Conservation (phyloP, 208 protist genomes). For the Leishmania aethiopica region DNA sequence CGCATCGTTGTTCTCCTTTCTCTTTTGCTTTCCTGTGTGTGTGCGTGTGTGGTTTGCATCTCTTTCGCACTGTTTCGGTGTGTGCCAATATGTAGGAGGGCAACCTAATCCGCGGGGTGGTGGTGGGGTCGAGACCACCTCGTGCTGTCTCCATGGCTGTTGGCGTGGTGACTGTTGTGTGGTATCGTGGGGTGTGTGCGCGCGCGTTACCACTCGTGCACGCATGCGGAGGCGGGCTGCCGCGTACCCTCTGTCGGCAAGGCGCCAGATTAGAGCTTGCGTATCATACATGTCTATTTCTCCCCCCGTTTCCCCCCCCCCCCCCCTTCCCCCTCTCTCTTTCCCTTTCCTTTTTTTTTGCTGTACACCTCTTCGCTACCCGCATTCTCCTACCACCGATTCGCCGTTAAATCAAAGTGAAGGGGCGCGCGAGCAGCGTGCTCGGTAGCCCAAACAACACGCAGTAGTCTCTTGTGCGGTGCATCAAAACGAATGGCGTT, state of each 20-base stretch:
- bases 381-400: background rate
- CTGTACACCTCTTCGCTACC: background rate
- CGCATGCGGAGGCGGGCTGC: too few species aligned
- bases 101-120: background rate
- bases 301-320: background rate
- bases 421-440: background rate
- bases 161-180: background rate
- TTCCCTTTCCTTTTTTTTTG: background rate
- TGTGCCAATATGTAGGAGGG: background rate
- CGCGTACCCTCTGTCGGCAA: background rate
- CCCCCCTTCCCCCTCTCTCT: background rate
- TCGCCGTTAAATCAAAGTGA: background rate
- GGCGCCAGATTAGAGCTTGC: background rate
- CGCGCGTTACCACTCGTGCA: background rate
- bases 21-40: background rate
- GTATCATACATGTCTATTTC: background rate
- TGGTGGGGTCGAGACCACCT: background rate
- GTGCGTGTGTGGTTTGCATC: background rate
- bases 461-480: background rate
- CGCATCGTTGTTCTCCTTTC: too few species aligned
- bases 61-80: background rate
- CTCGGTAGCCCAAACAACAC: background rate
- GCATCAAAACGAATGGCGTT: conserved; percentile 31
- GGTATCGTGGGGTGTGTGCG: background rate
- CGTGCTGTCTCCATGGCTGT: background rate